Percentiles rank a stretch among this genome's conserved stretches.
phyloP scores from a whole-genome alignment of 2,329 filamentous ascomycete species.

The Paracamarosporium sp. region DNA sequence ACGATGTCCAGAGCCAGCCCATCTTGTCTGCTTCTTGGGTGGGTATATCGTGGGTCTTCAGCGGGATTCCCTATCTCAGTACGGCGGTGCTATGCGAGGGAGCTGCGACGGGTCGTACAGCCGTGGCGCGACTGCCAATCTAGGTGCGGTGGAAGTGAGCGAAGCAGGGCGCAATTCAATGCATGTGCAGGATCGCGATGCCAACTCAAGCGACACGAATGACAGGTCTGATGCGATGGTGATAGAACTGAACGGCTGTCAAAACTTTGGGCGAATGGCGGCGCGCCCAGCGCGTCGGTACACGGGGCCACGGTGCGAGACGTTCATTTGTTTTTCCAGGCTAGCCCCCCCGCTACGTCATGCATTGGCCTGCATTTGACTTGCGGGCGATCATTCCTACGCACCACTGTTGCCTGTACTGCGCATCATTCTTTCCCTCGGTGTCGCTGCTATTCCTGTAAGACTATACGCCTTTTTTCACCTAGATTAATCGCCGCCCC shows the following conservation, averaged over 20 bases:
- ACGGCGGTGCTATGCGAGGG: constrained; percentile 14
- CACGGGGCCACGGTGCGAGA: constrained; percentile 23
- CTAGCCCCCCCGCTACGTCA: constrained; percentile 37
- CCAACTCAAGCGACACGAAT: neutral
- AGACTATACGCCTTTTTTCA: constrained; percentile 12
- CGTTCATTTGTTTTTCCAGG: constrained; percentile 5
- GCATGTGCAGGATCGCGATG: neutral
- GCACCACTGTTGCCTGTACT: constrained; percentile 24
- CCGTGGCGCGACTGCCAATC: neutral
- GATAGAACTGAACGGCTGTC: constrained; percentile 12
- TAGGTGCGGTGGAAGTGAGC: neutral
- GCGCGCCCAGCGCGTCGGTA: constrained; percentile 26
- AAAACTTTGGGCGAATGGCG: constrained; percentile 29
- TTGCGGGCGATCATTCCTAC: constrained; percentile 37
- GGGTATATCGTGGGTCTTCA: constrained; percentile 9
- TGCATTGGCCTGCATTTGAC: constrained; percentile 39
- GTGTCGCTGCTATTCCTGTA: constrained; percentile 25
- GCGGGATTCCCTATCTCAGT: neutral
- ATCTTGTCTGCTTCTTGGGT: constrained; percentile 32
- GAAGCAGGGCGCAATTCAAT: neutral
- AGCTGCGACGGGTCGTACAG: neutral
- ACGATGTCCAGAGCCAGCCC: constrained; percentile 51
- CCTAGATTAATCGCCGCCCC: constrained; percentile 15
- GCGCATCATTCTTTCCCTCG: constrained; percentile 28
- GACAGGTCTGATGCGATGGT: constrained; percentile 5